Evolutionary conservation across 108 stramenopile genomes (phyloP).

Genomic region (Licmophora abbreviata): DNA sequence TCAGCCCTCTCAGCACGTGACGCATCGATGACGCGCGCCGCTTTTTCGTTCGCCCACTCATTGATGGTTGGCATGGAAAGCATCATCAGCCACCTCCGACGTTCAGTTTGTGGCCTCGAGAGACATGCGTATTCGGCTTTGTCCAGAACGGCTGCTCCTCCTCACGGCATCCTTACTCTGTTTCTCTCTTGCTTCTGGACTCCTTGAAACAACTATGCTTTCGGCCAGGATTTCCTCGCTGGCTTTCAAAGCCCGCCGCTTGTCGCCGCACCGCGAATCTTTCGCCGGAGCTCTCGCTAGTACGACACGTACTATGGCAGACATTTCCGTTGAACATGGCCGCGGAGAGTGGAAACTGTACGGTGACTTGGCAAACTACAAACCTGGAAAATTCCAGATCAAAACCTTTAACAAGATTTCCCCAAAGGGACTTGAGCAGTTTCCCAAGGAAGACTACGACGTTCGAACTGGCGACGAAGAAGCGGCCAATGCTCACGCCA

Average conservation of each 20-base stretch:
- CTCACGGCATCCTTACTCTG: too few species aligned
- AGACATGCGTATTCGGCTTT: too few species aligned
- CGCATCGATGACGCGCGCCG: too few species aligned
- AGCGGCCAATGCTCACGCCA: conserved; percentile 70
- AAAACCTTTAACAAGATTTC: conserved; percentile 90
- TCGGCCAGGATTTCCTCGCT: not conserved
- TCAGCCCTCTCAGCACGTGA: too few species aligned
- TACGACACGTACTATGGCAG: conserved; percentile 20
- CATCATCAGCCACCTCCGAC: too few species aligned
- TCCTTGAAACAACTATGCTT: conserved; percentile 2
- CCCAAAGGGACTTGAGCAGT: conserved; percentile 60
- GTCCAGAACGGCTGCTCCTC: too few species aligned
- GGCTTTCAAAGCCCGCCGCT: not conserved
- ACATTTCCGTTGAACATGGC: conserved; percentile 72
- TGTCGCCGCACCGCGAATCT: not conserved
- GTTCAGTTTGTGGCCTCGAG: too few species aligned
- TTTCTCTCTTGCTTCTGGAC: too few species aligned
- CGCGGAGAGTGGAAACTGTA: conserved; percentile 75
- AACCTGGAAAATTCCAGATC: conserved; percentile 81
- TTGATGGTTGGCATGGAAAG: too few species aligned
- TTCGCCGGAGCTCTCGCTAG: not conserved
- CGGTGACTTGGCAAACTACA: conserved; percentile 63
- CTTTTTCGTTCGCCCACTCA: too few species aligned
- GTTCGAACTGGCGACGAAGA: conserved; percentile 26
- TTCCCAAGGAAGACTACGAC: conserved; percentile 60